A percentile compares a stretch with the other conserved stretches of the same genome.
Conservation (phyloP, 1,284 basidiomycete species). For the Irpex sp. region DNA sequence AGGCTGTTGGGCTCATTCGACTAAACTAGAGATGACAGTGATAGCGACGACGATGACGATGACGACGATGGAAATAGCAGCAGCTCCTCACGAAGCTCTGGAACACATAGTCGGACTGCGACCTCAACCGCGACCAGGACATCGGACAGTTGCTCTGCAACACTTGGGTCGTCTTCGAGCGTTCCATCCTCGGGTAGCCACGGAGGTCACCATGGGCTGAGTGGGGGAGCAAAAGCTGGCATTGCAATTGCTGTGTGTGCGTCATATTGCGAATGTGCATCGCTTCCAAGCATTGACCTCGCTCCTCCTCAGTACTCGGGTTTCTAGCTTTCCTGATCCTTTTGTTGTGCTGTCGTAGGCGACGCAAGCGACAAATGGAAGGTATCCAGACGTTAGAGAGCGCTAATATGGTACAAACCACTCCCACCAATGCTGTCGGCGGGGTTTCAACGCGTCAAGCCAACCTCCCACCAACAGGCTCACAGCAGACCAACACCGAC, state of each 20-base stretch:
- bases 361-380: neutral
- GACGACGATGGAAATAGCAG: neutral
- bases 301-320: neutral
- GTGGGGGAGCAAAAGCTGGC: conserved; percentile 23
- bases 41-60: conserved; percentile 6
- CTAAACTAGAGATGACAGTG: neutral
- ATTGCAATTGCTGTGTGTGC: conserved; percentile 24
- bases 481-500: neutral
- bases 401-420: neutral
- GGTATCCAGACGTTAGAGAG: neutral
- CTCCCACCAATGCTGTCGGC: no score
- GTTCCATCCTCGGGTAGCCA: neutral
- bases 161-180: neutral
- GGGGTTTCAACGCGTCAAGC: neutral
- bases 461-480: neutral
- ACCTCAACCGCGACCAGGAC: neutral
- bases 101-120: neutral
- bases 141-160: neutral
- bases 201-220: conserved; percentile 7
- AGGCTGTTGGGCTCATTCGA: neutral
- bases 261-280: conserved; percentile 2
- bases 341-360: conserved; percentile 8
- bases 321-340: conserved; percentile 9
- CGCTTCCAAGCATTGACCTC: neutral
- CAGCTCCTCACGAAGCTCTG: neutral